These are phyloP conservation scores for Podosphaera fusca DNA, from an alignment of 2,329 filamentous ascomycete genomes.

Conservation along the genomic window DNA sequence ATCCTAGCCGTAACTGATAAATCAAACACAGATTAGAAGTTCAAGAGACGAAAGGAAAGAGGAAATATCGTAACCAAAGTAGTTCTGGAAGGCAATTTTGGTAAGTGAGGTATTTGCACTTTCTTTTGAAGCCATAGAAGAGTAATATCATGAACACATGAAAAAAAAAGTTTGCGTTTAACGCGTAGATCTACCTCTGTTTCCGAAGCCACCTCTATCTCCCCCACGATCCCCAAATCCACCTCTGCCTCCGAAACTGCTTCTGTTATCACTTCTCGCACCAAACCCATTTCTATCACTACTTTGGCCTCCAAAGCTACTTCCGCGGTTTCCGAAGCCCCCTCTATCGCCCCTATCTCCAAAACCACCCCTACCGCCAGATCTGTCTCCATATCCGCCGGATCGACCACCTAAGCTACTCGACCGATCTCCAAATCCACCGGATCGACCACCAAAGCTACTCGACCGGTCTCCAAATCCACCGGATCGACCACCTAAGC, in stretches of 20 bases:
- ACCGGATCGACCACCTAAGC: slow-evolving; percentile 1
- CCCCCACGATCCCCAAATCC: slow-evolving; percentile 3
- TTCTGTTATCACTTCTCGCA: background rate
- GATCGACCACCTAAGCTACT: slow-evolving; percentile 3
- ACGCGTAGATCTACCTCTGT: no score
- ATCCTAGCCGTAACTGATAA: no score
- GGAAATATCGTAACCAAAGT: no score
- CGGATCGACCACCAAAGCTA: background rate
- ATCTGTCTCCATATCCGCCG: slow-evolving; percentile 4
- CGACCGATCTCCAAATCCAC: slow-evolving; percentile 3
- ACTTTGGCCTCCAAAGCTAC: background rate
- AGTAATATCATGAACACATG: no score
- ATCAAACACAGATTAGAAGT: no score
- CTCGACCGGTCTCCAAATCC: background rate
- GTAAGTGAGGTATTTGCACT: no score
- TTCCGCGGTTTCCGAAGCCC: slow-evolving; percentile 2
- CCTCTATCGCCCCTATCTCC: background rate
- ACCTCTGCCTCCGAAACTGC: slow-evolving; percentile 3
- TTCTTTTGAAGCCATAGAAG: no score
- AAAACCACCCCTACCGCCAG: background rate
- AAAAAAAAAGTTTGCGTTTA: no score
- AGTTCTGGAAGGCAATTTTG: no score
- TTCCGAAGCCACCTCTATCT: slow-evolving; percentile 1
- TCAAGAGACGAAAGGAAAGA: no score
- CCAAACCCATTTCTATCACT: slow-evolving; percentile 1